Conservation (phyloP, 2,329 filamentous ascomycete species). For the Pseudofabraea citricarpa region DNA sequence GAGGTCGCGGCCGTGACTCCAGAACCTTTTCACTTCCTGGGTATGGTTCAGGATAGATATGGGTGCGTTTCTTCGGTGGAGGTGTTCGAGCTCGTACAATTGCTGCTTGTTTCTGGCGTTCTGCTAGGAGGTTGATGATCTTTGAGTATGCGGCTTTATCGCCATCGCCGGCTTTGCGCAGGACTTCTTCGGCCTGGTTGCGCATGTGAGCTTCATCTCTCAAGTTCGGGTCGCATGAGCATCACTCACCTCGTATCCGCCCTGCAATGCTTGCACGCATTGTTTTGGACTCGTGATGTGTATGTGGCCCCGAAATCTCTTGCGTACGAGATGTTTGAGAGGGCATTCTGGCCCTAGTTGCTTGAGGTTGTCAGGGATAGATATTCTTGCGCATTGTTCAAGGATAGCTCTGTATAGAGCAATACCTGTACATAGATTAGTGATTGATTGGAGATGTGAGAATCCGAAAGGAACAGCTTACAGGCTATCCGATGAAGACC, state of each 20-base stretch:
- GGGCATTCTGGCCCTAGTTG: conserved; percentile 31
- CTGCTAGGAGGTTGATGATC: conserved; percentile 29
- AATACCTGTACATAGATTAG: conserved; percentile 42
- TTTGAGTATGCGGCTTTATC: conserved; percentile 14
- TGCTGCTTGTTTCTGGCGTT: conserved; percentile 6
- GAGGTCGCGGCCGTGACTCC: conserved; percentile 44
- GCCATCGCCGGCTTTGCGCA: conserved; percentile 21
- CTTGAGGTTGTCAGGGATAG: conserved; percentile 44
- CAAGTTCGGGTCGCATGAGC: no score
- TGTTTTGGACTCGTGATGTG: conserved; percentile 54
- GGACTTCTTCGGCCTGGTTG: conserved; percentile 21
- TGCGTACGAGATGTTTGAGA: conserved; percentile 53
- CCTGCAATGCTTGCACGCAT: conserved; percentile 55
- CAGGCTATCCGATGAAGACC: conserved; percentile 47
- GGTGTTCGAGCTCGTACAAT: conserved; percentile 5
- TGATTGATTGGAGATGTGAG: background rate
- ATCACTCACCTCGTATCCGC: conserved; percentile 61
- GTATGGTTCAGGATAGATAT: conserved; percentile 18
- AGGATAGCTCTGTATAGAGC: conserved; percentile 70
- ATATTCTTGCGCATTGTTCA: conserved; percentile 47
- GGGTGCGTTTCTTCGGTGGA: conserved; percentile 5
- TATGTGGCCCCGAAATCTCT: conserved; percentile 57
- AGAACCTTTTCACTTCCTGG: conserved; percentile 40
- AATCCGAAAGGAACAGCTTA: conserved; percentile 27
- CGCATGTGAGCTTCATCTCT: background rate